Base-by-base conservation (phyloP, 352 stramenopile genomes). In the Phytophthora syringae region DNA sequence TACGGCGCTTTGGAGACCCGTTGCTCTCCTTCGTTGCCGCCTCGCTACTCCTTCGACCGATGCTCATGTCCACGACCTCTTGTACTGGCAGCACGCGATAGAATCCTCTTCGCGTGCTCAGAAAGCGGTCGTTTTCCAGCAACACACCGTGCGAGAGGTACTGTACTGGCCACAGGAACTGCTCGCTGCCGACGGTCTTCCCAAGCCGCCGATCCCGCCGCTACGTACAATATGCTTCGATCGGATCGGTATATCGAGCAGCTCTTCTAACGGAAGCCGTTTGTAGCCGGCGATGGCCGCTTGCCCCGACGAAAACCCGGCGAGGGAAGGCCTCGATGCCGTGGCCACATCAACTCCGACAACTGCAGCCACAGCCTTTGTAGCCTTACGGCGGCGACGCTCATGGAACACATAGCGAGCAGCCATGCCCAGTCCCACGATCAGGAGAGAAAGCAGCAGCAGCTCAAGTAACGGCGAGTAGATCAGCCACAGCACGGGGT, bases 241-340 rank as follows among this genome's bases (percentile, higher is more conserved):
- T 30, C 80, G 80, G 32, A 86, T 85, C 2, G 77, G 73, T 5
- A 75, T 40, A 52, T 84, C 74, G 22, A 86, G 53, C 15, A 85
- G 63, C 57, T 84, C 70, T 62, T 89, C 80, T 2, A 86, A 37
- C 7, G 77, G 68, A 20, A 89, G 60, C 0, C 77, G 70, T 9
- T 61, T 64, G 64, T 89, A 89, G 22, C 72, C 60, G 10, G 68
- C 59, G 40, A 69, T 64, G 12, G 42, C 45, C 5, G 62, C 53
- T 44, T 66, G 54, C 6, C 36, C 36, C 11, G 36, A 57, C 10
- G 64, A 73, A 42, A 73, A 68, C 0, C 48, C 64, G 11, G 18
- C 20, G 18, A 54, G 30, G 11, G 53, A 68, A 45, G 42, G 54
- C 47, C 44, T 59, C 16, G 45, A 53, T 34, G 36, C 12, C 20